phyloP scores from a whole-genome alignment of 2,329 filamentous ascomycete species.

The Davidsoniella australis region DNA sequence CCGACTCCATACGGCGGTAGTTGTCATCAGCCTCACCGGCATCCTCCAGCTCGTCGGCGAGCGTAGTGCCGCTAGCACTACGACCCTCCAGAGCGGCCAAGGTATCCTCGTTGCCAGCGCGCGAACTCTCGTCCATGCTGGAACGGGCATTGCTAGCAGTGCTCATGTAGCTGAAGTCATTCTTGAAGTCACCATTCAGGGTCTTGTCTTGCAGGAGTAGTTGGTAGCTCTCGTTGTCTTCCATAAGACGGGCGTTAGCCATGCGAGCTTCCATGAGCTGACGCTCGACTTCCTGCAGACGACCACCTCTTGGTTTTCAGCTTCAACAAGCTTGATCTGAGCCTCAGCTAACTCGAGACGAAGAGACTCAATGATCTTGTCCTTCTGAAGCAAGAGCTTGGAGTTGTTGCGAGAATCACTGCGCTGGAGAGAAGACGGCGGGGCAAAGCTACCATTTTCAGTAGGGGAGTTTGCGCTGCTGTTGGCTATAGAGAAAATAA shows the following conservation, averaged over 20 bases:
- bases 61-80: constrained; percentile 32
- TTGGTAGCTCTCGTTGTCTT: constrained; percentile 97
- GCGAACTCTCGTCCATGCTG: constrained; percentile 20
- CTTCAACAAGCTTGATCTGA: constrained; percentile 87
- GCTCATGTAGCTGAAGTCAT: constrained; percentile 52
- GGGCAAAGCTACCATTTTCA: constrained; percentile 64
- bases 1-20: constrained; percentile 55
- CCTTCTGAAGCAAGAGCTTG: constrained; percentile 82
- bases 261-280: constrained; percentile 82
- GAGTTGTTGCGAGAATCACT: constrained; percentile 83
- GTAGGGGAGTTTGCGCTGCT: constrained; percentile 37
- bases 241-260: constrained; percentile 89
- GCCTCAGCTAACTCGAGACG: constrained; percentile 84
- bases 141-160: constrained; percentile 2
- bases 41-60: constrained; percentile 80
- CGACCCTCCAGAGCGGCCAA: constrained; percentile 46
- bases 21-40: constrained; percentile 43
- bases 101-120: constrained; percentile 37
- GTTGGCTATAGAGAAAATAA: constrained; percentile 23
- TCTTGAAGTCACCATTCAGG: constrained; percentile 83
- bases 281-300: constrained; percentile 77
- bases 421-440: constrained; percentile 65
- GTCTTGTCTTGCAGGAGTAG: constrained; percentile 88
- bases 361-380: constrained; percentile 86
- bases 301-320: constrained; percentile 80